Percentiles rank a stretch among this genome's conserved stretches.
Conservation (phyloP, 768 basidiomycete species). For the Auricularia sp. region DNA sequence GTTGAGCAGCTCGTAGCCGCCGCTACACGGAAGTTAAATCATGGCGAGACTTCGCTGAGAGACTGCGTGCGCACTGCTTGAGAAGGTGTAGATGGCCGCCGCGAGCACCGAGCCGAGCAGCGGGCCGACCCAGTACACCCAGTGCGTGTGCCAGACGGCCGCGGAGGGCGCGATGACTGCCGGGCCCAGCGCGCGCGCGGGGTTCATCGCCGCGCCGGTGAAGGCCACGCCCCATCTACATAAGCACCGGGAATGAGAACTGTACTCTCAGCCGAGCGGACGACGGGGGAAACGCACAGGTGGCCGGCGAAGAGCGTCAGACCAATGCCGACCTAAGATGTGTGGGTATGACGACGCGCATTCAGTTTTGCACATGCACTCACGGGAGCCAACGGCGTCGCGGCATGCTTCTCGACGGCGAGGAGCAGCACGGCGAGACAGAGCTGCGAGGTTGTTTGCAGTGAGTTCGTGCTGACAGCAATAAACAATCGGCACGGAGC, state of each 20-base stretch:
- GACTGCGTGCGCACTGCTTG: slow-evolving; percentile 24
- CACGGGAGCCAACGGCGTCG: slow-evolving; percentile 59
- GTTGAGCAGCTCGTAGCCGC: slow-evolving; percentile 46
- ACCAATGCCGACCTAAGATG: slow-evolving; percentile 36
- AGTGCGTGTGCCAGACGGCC: slow-evolving; percentile 29
- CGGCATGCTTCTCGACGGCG: slow-evolving; percentile 58
- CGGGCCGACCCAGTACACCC: slow-evolving; percentile 69
- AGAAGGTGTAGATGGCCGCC: slow-evolving; percentile 47
- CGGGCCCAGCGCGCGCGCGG: slow-evolving; percentile 60
- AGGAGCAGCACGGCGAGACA: slow-evolving; percentile 54
- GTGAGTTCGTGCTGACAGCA: too few relatives aligned
- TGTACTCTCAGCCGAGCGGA: background rate
- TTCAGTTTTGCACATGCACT: background rate
- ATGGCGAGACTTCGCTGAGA: background rate
- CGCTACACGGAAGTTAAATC: slow-evolving; percentile 14
- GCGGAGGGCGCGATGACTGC: slow-evolving; percentile 42
- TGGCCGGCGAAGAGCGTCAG: slow-evolving; percentile 55
- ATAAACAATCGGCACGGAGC: background rate
- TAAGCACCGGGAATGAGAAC: background rate
- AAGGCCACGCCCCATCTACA: background rate
- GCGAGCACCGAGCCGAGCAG: slow-evolving; percentile 54
- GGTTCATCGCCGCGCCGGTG: slow-evolving; percentile 63
- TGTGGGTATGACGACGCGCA: background rate
- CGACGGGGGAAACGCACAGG: slow-evolving; percentile 26
- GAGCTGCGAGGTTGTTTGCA: slow-evolving; percentile 4